Evolutionary conservation across 441 rosid species (phyloP), one percentile per base, ranked within the genome.

Genomic region (Arabidopsis hybrid): DNA sequence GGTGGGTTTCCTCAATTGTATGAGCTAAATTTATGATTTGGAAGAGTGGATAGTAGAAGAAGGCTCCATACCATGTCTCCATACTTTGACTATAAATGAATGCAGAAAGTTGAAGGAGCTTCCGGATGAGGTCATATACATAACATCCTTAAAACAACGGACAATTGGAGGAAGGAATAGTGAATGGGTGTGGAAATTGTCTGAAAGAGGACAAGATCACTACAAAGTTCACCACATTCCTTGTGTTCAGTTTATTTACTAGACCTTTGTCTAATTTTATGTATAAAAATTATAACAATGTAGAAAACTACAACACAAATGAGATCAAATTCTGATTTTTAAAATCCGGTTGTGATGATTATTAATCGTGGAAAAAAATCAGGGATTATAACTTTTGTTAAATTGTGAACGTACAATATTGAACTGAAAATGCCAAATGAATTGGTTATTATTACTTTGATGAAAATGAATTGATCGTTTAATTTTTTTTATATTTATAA

Each of bases 31-130:
- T 34, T 13, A 57, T 34, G 26, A 8, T n/a, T 57, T 34, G 42
- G 42, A 57, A 57, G 61, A 57, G 11, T 34, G 42, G 42, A 9
- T 14, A 57, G 21, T 57, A 57, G 61, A 57, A 57, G 42, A 57
- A 57, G 42, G 61, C 42, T 57, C 61, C 13, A 57, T 34, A 26
- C 0, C 1, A 13, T 57, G 26, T 14, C 61, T 57, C n/a, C 61
- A 14, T 7, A 56, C 40, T 3, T 34, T 57, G 42, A 57, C 42
- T 34, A 14, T 57, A 57, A 34, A 35, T 35, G 26, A 14, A 57
- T 57, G 61, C 42, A 57, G 13, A 34, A 14, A 14, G 7, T 14
- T 57, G 21, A 57, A 57, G 21, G 42, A 34, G 26, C 21, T 34
- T 14, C 61, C 61, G 13, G 61, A 34, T 34, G 61, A 26, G 21